Conservation (phyloP, 371 early-diverging fungal genomes). For the Apophysomyces sp. region DNA sequence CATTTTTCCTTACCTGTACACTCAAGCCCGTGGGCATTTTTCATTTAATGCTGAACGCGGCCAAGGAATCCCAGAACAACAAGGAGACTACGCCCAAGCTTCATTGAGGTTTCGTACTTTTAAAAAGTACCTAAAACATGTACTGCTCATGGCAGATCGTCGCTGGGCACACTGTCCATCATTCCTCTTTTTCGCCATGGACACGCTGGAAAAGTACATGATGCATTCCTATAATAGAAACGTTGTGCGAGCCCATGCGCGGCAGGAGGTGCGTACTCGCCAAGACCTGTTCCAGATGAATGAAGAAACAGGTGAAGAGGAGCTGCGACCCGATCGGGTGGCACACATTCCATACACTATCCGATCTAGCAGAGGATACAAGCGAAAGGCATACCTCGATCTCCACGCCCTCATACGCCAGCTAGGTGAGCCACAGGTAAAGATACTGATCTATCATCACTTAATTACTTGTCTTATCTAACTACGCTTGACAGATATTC, state of each 20-base stretch:
- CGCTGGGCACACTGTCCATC: background rate
- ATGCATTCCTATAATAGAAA: background rate
- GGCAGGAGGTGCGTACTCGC: background rate
- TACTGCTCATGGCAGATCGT: background rate
- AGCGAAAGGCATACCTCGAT: background rate
- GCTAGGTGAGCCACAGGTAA: background rate
- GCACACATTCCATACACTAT: background rate
- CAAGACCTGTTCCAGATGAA: background rate
- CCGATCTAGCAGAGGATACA: background rate
- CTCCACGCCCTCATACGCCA: background rate
- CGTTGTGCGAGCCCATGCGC: background rate
- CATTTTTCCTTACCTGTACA: background rate
- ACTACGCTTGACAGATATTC: background rate
- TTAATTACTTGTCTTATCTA: too few species aligned
- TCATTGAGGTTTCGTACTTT: background rate
- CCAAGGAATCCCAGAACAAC: background rate
- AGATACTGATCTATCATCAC: too few species aligned
- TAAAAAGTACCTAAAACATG: background rate
- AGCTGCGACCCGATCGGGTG: background rate
- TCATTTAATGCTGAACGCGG: background rate
- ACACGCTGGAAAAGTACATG: background rate
- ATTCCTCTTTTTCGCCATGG: background rate
- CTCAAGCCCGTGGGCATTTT: background rate
- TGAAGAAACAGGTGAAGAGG: background rate
- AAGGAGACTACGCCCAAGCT: background rate